Evolutionary conservation across 2,329 filamentous ascomycete species (phyloP).

Genomic region (Microthyrium microscopicum): DNA sequence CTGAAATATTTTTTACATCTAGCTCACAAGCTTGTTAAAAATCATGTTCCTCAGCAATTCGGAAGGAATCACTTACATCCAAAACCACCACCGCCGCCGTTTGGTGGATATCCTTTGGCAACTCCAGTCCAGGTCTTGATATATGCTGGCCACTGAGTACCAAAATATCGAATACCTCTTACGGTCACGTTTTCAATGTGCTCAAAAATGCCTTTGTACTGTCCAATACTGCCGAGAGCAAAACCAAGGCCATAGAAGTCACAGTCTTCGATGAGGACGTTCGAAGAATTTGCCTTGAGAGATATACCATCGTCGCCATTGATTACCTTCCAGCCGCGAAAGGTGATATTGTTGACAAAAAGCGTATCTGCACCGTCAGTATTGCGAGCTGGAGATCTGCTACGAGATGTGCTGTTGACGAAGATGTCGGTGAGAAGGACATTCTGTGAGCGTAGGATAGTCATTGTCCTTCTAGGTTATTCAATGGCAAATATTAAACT

Average conservation of each 20-base stretch:
- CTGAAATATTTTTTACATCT: constrained; percentile 20
- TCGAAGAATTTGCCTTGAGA: constrained; percentile 38
- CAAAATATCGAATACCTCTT: constrained; percentile 29
- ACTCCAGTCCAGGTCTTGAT: constrained; percentile 44
- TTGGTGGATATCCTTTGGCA: constrained; percentile 34
- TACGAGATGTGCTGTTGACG: constrained; percentile 31
- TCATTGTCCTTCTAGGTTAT: constrained; percentile 27
- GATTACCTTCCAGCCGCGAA: constrained; percentile 32
- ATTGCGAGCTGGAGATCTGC: constrained; percentile 8
- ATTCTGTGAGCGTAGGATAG: constrained; percentile 31
- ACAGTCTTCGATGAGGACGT: constrained; percentile 34
- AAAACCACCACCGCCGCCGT: constrained; percentile 40
- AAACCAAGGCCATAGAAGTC: constrained; percentile 35
- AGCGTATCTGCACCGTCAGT: constrained; percentile 36
- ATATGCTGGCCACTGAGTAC: constrained; percentile 33
- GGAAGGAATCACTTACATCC: constrained; percentile 17
- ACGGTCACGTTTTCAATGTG: constrained; percentile 33
- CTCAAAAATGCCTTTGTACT: constrained; percentile 33
- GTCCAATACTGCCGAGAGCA: constrained; percentile 41
- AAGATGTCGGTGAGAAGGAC: constrained; percentile 34
- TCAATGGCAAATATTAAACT: constrained; percentile 9
- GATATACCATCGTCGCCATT: constrained; percentile 39
- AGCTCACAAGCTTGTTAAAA: not conserved
- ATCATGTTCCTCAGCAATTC: not conserved
- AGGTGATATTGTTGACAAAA: constrained; percentile 10